Evolutionary conservation across 139 green algal species (phyloP).

Genomic region (Coelastrella sp.): DNA sequence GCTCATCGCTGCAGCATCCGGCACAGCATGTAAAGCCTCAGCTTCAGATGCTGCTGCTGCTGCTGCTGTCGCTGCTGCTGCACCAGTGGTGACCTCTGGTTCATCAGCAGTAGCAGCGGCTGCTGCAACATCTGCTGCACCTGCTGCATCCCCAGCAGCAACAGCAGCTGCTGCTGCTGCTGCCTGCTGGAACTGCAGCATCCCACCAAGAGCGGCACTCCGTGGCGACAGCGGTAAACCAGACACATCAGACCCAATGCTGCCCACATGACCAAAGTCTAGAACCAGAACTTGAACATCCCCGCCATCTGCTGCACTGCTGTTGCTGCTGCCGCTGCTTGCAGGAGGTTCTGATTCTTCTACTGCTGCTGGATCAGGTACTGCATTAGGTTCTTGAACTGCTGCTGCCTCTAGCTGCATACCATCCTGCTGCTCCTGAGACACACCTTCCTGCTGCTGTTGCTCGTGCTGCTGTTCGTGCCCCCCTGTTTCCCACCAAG

Average conservation of each 20-base stretch:
- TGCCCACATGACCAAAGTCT: background rate
- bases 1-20: too few species aligned
- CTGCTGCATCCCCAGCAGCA: background rate
- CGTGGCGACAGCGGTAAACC: background rate
- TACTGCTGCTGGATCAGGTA: background rate
- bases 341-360: background rate
- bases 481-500: conserved; percentile 18
- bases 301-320: background rate
- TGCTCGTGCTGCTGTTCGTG: background rate
- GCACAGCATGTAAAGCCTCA: too few species aligned
- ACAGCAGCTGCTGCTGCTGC: background rate
- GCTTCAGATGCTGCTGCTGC: background rate
- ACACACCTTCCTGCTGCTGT: background rate
- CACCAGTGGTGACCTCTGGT: background rate
- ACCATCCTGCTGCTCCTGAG: background rate
- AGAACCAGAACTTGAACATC: background rate
- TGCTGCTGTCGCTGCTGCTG: background rate
- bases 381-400: background rate
- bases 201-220: background rate
- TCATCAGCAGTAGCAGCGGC: background rate
- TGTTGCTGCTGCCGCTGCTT: background rate
- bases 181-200: background rate
- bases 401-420: background rate
- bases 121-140: background rate
- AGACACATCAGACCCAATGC: background rate